Evolutionary conservation across 2,329 filamentous ascomycete species (phyloP).

Genomic region (Calonectria pseudoturangicola): DNA sequence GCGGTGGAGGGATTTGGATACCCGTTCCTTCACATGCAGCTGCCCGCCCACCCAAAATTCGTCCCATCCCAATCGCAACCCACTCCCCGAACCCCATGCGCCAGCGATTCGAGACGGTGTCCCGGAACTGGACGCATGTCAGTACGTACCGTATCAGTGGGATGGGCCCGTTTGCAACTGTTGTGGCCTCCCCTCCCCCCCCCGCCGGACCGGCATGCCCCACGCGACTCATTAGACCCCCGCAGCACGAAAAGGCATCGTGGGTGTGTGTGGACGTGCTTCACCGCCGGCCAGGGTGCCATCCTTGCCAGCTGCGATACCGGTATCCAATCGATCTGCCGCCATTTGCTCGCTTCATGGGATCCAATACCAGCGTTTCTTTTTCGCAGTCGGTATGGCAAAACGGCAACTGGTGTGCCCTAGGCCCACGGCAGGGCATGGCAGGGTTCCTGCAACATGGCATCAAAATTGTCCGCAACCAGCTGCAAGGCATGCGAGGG

Average conservation of each 20-base stretch:
- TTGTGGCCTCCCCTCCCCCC: not conserved
- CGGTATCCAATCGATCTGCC: constrained; percentile 38
- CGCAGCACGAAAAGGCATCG: constrained; percentile 35
- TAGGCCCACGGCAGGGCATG: constrained; percentile 15
- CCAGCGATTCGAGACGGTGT: constrained; percentile 27
- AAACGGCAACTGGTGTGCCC: constrained; percentile 25
- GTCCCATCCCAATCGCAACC: constrained; percentile 30
- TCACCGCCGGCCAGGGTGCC: constrained; percentile 37
- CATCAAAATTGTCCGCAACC: constrained; percentile 25
- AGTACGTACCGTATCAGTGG: constrained; percentile 28
- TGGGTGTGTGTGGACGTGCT: constrained; percentile 32
- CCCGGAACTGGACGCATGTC: not conserved
- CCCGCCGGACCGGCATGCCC: constrained; percentile 20
- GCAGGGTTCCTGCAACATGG: constrained; percentile 14
- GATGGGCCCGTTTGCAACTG: constrained; percentile 31
- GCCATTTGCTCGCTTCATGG: constrained; percentile 30
- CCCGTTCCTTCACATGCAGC: constrained; percentile 26
- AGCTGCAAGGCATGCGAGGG: constrained; percentile 36
- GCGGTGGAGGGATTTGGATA: constrained; percentile 23
- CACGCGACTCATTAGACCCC: constrained; percentile 28
- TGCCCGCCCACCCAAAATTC: constrained; percentile 26
- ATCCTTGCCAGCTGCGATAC: constrained; percentile 27
- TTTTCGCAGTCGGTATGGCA: constrained; percentile 32
- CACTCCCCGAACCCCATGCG: constrained; percentile 16
- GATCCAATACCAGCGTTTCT: constrained; percentile 24